Conservation (phyloP, 2,329 filamentous ascomycete species). For the Epichloe gansuensis region DNA sequence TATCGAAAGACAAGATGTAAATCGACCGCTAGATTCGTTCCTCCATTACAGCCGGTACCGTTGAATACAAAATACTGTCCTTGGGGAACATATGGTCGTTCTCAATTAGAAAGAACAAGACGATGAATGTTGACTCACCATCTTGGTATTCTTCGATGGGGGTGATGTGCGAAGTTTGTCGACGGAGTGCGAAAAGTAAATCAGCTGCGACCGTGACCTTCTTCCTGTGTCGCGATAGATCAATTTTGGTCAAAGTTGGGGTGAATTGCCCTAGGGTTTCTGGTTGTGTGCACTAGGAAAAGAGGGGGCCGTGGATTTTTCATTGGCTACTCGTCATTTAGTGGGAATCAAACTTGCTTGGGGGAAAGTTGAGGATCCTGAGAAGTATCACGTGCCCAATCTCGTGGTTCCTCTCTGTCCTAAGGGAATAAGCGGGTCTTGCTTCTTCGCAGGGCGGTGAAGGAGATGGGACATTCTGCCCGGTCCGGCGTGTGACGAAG, state of each 20-base stretch:
- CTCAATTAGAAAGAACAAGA: slow-evolving; percentile 2
- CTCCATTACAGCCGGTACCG: not conserved
- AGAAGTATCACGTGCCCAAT: slow-evolving; percentile 13
- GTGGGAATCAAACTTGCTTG: not conserved
- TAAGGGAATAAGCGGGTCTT: not conserved
- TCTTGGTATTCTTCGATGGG: slow-evolving; percentile 31
- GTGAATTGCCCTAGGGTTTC: slow-evolving; percentile 28
- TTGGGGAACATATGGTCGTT: not conserved
- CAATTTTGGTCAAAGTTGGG: slow-evolving; percentile 24
- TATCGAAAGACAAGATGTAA: not conserved
- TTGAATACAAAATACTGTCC: not conserved
- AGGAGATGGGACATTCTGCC: not conserved
- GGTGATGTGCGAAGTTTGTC: slow-evolving; percentile 29
- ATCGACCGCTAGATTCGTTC: not conserved
- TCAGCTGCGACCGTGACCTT: slow-evolving; percentile 22
- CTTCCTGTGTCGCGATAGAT: slow-evolving; percentile 22
- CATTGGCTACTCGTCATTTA: slow-evolving; percentile 3
- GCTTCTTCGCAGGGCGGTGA: not conserved
- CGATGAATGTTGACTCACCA: slow-evolving; percentile 30
- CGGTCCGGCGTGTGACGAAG: not conserved
- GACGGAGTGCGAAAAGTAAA: slow-evolving; percentile 22
- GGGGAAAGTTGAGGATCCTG: too few relatives aligned
- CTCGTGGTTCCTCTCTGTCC: slow-evolving; percentile 7
- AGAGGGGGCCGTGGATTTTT: not conserved
- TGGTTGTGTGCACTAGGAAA: slow-evolving; percentile 12